These are phyloP conservation scores for Pseudopithomyces maydicus DNA, from an alignment of 2,329 filamentous ascomycete species.

Conservation along the genomic window DNA sequence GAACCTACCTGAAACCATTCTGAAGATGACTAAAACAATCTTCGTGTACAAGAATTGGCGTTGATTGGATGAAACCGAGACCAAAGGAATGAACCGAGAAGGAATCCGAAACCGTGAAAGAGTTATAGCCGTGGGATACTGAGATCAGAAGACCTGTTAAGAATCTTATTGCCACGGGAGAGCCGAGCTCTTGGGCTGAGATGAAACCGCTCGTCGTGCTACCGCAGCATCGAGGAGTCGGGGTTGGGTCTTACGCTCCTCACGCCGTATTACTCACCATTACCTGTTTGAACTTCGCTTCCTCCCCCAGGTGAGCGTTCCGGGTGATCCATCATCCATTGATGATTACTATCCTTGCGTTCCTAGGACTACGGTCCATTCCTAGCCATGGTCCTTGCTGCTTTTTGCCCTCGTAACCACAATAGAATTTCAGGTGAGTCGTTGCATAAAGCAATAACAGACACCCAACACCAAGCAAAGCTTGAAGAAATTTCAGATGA, in stretches of 20 bases:
- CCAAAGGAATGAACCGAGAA: background rate
- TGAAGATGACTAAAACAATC: background rate
- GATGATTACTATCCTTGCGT: background rate
- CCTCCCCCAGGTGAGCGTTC: slow-evolving; percentile 7
- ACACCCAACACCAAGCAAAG: too few relatives aligned
- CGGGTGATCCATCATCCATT: background rate
- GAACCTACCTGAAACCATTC: slow-evolving; percentile 7
- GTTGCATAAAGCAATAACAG: background rate
- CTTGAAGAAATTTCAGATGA: background rate
- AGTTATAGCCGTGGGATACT: background rate
- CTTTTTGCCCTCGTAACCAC: background rate
- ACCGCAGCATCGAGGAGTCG: slow-evolving; percentile 4
- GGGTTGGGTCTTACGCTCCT: slow-evolving; percentile 4
- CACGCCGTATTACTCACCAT: slow-evolving; percentile 7
- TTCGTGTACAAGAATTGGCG: background rate
- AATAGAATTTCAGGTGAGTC: background rate
- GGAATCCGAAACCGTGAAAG: background rate
- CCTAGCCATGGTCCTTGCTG: slow-evolving; percentile 2
- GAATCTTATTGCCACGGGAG: background rate
- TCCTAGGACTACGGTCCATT: slow-evolving; percentile 4
- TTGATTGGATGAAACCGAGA: background rate
- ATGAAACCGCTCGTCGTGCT: slow-evolving; percentile 4
- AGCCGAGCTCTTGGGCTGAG: background rate
- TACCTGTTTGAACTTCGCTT: background rate
- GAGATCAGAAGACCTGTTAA: background rate